phyloP scores from a whole-genome alignment of 2,329 filamentous ascomycete genomes.

The Fusarium newnesense region DNA sequence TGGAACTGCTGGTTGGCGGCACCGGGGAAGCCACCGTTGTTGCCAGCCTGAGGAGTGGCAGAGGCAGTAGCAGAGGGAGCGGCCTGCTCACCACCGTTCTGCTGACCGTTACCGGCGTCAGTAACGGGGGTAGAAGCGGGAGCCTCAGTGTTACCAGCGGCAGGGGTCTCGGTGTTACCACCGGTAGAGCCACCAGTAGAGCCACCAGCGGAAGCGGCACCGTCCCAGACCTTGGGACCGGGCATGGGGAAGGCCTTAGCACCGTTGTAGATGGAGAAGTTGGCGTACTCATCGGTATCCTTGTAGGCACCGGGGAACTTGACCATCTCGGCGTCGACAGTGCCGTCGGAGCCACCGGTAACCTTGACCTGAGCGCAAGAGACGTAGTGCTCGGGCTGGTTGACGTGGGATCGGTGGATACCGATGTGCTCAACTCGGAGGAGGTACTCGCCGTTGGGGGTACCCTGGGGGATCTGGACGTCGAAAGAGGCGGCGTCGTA shows the following conservation, averaged over 20 bases:
- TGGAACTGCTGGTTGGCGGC: conserved; percentile 4
- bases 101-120: background rate
- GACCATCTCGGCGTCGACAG: conserved; percentile 18
- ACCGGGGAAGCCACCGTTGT: conserved; percentile 1
- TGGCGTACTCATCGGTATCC: conserved; percentile 11
- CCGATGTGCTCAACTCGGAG: conserved; percentile 26
- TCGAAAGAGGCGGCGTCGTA: conserved; percentile 11
- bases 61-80: background rate
- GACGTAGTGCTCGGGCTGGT: conserved; percentile 27
- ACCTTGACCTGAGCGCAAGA: conserved; percentile 22
- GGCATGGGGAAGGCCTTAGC: conserved; percentile 21
- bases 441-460: conserved; percentile 21
- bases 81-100: background rate
- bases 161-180: background rate
- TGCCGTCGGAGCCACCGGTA: conserved; percentile 13
- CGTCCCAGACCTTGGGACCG: conserved; percentile 16
- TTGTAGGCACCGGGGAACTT: conserved; percentile 28
- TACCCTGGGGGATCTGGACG: conserved; percentile 19
- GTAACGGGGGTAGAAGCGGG: background rate
- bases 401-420: conserved; percentile 18
- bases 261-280: conserved; percentile 25
- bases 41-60: background rate
- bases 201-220: background rate
- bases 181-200: background rate
- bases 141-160: background rate